Evolutionary conservation across 192 early-diverging fungal species (phyloP).

Genomic region (Backusella liffmaniae): DNA sequence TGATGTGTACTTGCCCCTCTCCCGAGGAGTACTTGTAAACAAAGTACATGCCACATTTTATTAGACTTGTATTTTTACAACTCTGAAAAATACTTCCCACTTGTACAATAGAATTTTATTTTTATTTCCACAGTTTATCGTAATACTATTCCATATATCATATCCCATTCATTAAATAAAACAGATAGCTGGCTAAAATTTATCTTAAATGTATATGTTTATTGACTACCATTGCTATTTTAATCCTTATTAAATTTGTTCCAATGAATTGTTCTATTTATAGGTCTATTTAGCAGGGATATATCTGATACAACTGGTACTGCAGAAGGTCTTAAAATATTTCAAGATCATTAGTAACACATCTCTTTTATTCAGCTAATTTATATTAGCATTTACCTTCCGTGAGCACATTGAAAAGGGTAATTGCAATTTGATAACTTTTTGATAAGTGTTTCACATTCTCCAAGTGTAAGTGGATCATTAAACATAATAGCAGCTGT

Average conservation of each 20-base stretch:
- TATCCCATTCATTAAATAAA: not conserved
- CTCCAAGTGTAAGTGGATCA: constrained; percentile 44
- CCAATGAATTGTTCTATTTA: constrained; percentile 16
- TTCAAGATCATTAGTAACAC: not conserved
- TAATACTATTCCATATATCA: constrained; percentile 6
- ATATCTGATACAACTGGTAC: constrained; percentile 2
- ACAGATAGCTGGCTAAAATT: not conserved
- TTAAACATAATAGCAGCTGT: constrained; percentile 79
- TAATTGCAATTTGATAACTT: constrained; percentile 52
- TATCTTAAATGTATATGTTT: not conserved
- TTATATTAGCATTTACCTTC: constrained; percentile 26
- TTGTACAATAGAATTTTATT: not conserved
- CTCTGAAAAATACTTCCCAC: not conserved
- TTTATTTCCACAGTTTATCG: constrained; percentile 3
- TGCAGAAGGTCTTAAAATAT: constrained; percentile 14
- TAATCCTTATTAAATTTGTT: not conserved
- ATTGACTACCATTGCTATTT: not conserved
- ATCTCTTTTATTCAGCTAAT: not conserved
- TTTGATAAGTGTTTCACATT: constrained; percentile 54
- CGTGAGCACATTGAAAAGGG: constrained; percentile 71
- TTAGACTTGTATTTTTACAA: not conserved
- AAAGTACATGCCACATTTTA: not conserved
- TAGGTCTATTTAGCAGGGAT: not conserved
- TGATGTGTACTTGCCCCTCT: constrained; percentile 95
- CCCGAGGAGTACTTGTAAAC: constrained; percentile 69